Evolutionary conservation across 768 basidiomycete genomes (phyloP).

Genomic region (Goffeauzyma gilvescens): DNA sequence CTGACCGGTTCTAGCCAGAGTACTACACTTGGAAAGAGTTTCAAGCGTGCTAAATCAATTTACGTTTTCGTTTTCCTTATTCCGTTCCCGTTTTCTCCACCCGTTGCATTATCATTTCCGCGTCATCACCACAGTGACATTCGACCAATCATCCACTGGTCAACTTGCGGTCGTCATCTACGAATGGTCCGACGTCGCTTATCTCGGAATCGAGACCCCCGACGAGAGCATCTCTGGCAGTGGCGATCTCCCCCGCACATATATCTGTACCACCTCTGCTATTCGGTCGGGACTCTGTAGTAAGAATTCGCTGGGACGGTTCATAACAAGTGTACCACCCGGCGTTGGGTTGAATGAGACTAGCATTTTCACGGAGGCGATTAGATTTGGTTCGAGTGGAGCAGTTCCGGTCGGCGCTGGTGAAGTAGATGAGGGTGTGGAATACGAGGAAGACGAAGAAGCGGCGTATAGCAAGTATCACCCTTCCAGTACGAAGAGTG

Average conservation of each 20-base stretch:
- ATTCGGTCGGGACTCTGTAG: slow-evolving; percentile 53
- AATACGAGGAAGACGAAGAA: not conserved
- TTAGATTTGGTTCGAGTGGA: slow-evolving; percentile 40
- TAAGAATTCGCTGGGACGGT: slow-evolving; percentile 55
- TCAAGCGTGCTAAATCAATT: not conserved
- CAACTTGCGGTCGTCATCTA: slow-evolving; percentile 88
- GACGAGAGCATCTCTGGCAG: slow-evolving; percentile 24
- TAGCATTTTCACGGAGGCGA: slow-evolving; percentile 69
- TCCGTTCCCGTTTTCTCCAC: not conserved
- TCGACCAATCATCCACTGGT: slow-evolving; percentile 57
- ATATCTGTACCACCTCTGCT: slow-evolving; percentile 72
- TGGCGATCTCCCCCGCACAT: slow-evolving; percentile 39
- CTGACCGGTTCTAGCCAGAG: not conserved
- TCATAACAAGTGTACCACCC: slow-evolving; percentile 60
- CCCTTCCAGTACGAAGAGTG: not conserved
- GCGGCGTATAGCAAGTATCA: not conserved
- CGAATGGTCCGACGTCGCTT: slow-evolving; percentile 75
- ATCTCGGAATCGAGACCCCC: slow-evolving; percentile 43
- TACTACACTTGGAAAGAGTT: not conserved
- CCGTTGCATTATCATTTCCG: slow-evolving; percentile 3
- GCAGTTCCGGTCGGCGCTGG: not conserved
- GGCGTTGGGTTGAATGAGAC: slow-evolving; percentile 49
- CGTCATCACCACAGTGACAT: slow-evolving; percentile 47
- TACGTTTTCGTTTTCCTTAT: not conserved
- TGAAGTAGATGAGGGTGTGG: not conserved